Conservation (phyloP, 192 early-diverging fungal species). For the Coemansia asiatica region DNA sequence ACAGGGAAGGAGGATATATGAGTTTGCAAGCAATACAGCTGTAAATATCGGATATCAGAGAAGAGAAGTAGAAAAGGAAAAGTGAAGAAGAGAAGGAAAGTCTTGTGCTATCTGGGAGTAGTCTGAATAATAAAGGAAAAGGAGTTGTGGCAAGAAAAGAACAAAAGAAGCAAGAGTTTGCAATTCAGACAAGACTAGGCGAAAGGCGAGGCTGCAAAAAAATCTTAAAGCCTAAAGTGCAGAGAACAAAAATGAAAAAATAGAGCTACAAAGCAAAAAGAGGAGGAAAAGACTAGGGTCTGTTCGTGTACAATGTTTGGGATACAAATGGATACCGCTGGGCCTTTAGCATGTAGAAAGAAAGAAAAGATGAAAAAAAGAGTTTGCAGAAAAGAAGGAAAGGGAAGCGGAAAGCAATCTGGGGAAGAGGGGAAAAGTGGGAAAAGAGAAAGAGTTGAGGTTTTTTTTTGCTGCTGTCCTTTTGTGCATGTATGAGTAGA, state of each 20-base stretch:
- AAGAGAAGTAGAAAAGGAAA: background rate
- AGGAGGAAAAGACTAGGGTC: background rate
- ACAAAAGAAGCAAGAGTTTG: background rate
- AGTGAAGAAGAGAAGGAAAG: background rate
- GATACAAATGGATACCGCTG: background rate
- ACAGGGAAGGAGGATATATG: background rate
- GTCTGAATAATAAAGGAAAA: background rate
- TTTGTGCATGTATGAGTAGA: background rate
- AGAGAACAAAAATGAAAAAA: no score
- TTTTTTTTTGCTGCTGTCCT: constrained; percentile 1
- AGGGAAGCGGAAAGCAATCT: constrained; percentile 4
- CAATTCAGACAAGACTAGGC: background rate
- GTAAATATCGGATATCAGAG: background rate
- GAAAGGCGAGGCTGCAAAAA: background rate
- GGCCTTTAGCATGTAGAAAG: constrained; percentile 1
- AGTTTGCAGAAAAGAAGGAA: background rate
- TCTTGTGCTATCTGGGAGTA: background rate
- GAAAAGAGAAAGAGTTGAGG: constrained; percentile 1
- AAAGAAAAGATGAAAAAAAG: constrained; percentile 1
- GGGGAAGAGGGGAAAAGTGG: constrained; percentile 1
- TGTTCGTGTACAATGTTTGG: background rate
- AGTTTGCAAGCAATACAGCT: background rate
- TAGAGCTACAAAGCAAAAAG: background rate
- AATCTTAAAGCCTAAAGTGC: background rate
- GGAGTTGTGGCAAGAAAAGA: background rate